Base-by-base conservation (phyloP, 73 alveolate species). In the Paramecium caudatum region DNA sequence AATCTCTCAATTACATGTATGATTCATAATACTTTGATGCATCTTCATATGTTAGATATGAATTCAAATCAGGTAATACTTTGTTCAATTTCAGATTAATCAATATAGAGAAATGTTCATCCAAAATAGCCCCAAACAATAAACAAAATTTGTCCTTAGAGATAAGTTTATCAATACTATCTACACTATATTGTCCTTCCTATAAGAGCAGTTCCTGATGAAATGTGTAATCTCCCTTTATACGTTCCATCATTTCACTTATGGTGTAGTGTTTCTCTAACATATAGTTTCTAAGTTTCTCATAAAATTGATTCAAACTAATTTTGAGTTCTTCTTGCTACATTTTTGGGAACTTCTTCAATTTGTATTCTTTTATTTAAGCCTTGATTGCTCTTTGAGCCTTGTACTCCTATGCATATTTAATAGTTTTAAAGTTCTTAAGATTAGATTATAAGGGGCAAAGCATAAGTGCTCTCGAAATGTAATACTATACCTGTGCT, bases 1-100 rank as follows among this genome's bases (percentile, higher is more conserved):
- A 68, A 68, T 68, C 84, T 68, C 50, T 68, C 19, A 68, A 16
- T 68, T 68, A 32, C 62, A 39, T 23, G 43, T 74, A 74, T 13
- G 62, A 37, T 37, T 74, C 88, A 74, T 74, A 74, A 74, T 41
- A 74, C 19, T 74, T 74, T 3, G 68, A 37, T 3, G 88, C 88
- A 39, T 74, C 88, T 13, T 74, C 88, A 41, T 74, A 74, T 3
- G 88, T 19, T 3, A 74, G 4, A 74, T 43, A 41, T 43, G n/a
- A 12, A 37, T 23, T 33, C 9, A 34, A 32, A 15, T 34, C 84
- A 12, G 47, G 47, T 32, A 68, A 34, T 0, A 49, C 37, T 3
- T 74, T 41, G 4, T 30, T 36, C 16, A 74, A 13, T 74, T 41
- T 74, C 6, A 74, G 36, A 34, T 37, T 21, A 9, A 41, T 43